These are phyloP conservation scores for Thraustochytrium striatum DNA, from an alignment of 352 stramenopile species.

Conservation along the genomic window DNA sequence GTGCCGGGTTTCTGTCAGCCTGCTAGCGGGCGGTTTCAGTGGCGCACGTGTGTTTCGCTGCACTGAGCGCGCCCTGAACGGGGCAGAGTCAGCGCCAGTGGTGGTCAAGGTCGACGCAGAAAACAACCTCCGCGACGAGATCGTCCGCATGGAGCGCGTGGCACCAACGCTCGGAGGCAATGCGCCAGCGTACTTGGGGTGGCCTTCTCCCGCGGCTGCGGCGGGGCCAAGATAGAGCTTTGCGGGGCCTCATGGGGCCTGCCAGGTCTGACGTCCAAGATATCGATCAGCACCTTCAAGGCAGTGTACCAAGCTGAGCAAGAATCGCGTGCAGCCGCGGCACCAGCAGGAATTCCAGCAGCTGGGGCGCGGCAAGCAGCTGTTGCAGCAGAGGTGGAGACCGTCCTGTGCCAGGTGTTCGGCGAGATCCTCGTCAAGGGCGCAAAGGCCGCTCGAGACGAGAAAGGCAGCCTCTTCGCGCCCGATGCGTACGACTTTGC, in stretches of 20 bases:
- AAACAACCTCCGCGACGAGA: not conserved
- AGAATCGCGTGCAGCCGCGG: not conserved
- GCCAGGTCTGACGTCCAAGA: slow-evolving; percentile 2
- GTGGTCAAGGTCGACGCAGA: slow-evolving; percentile 41
- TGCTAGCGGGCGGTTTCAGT: slow-evolving; percentile 35
- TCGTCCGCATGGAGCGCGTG: not conserved
- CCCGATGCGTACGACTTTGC: not conserved
- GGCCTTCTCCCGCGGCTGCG: not conserved
- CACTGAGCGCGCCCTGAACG: not conserved
- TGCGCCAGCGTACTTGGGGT: not conserved
- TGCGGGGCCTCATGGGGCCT: slow-evolving; percentile 44
- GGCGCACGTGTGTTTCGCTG: slow-evolving; percentile 24
- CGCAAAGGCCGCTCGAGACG: not conserved
- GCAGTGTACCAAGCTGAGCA: not conserved
- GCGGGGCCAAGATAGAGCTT: slow-evolving; percentile 8
- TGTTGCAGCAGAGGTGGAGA: not conserved
- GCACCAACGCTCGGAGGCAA: slow-evolving; percentile 34
- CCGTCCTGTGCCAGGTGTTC: slow-evolving; percentile 36
- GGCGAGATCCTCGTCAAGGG: not conserved
- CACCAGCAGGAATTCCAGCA: not conserved
- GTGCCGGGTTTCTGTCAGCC: not conserved
- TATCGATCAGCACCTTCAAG: slow-evolving; percentile 35
- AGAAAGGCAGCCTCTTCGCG: slow-evolving; percentile 2
- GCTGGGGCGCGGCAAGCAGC: not conserved
- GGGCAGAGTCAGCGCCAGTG: not conserved